Conservation (phyloP, 306 rosid genomes). For the Begonia peltatifolia region DNA sequence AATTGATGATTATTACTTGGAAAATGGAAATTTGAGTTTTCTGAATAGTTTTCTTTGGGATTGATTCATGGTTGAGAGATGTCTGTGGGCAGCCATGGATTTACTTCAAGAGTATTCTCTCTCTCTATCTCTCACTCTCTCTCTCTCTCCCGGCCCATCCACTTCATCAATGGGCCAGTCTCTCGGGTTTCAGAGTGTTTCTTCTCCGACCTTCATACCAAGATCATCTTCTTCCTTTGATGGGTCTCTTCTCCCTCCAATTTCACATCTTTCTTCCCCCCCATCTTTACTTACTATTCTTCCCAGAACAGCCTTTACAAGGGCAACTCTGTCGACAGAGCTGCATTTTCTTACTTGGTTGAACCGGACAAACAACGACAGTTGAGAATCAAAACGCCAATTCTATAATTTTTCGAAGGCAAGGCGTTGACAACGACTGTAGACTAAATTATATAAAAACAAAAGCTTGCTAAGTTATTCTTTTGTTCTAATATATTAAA, state of each 20-base stretch:
- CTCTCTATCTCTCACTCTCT: not conserved
- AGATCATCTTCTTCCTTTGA: constrained; percentile 10
- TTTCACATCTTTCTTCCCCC: constrained; percentile 14
- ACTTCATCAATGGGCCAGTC: constrained; percentile 5
- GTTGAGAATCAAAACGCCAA: too few relatives aligned
- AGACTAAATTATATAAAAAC: too few relatives aligned
- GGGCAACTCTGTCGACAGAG: too few relatives aligned
- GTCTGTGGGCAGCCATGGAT: not conserved
- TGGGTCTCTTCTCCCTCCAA: constrained; percentile 18
- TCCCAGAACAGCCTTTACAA: constrained; percentile 19
- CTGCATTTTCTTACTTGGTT: too few relatives aligned
- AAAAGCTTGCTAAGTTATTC: too few relatives aligned
- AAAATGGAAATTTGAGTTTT: too few relatives aligned
- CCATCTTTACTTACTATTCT: constrained; percentile 23
- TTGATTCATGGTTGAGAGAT: not conserved
- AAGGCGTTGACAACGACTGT: too few relatives aligned
- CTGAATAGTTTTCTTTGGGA: not conserved
- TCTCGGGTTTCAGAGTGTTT: not conserved
- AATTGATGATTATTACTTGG: too few relatives aligned
- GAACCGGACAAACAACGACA: too few relatives aligned
- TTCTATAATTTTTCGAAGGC: too few relatives aligned
- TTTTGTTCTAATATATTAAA: too few relatives aligned
- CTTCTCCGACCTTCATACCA: constrained; percentile 3
- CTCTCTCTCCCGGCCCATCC: not conserved
- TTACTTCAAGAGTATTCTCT: not conserved